Evolutionary conservation across 1,284 basidiomycete genomes (phyloP), one percentile per base, ranked within the genome.

Genomic region (Abortiporus biennis): DNA sequence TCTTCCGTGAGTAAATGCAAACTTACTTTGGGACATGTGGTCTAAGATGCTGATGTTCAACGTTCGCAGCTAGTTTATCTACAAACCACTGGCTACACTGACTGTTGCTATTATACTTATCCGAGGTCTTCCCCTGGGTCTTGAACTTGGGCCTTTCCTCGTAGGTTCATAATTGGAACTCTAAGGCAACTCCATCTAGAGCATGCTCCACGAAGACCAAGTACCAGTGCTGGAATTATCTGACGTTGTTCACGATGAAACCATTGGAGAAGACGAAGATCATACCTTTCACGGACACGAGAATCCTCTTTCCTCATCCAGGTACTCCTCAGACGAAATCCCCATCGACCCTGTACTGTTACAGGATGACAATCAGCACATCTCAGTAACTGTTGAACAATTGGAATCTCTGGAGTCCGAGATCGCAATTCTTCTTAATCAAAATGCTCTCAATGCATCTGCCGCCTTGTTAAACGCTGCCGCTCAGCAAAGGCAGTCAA

Each of bases 231-330:
- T 87, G 47, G 72, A 78, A 55, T 74, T 87, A 51, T 86, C 84
- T 36, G 85, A 87, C 62, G 85, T 87, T 57, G 81, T 87, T 32
- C 80, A 85, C 58, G 81, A 85, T 54, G 80, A 83, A 45, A 72
- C 78, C 29, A 72, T 82, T 12, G 51, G 46, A 33, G 51, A 55
- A 19, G 61, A 67, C 19, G 27, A 23, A 27, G 27, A 29, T n/a
- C n/a, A 8, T n/a, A 29, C 27, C 8, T 36, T n/a, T 6, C 20
- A 15, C 35, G 35, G 24, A 42, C 51, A 54, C 45, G 48, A 51
- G n/a, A 34, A 36, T 65, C 12, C 49, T 68, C 66, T 52, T 65
- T 75, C 9, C 27, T 29, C 27, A 29, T 72, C 33, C 65, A 69
- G 49, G 44, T 46, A 46, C 40, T 43, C 50, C 19, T 25, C 47